Conservation (phyloP, 495 filamentous ascomycete genomes). For the Trichocladium uniseriatum region DNA sequence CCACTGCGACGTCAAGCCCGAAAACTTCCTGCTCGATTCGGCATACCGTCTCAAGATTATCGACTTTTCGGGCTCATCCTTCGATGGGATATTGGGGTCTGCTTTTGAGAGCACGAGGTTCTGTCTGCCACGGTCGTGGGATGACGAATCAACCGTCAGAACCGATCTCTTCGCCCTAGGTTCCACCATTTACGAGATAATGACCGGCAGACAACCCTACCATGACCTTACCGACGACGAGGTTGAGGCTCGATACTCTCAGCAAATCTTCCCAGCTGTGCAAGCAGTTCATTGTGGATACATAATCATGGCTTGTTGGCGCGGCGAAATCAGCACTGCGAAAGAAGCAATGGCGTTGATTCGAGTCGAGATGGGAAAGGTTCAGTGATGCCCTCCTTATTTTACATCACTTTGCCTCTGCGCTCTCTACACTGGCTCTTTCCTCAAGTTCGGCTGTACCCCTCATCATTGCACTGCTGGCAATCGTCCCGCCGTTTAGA, state of each 20-base stretch:
- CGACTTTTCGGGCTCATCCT: conserved; percentile 1
- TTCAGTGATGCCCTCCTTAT: not conserved
- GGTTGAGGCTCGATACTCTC: not conserved
- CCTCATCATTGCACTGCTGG: not conserved
- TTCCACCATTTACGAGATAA: conserved; percentile 1
- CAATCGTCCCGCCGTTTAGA: not conserved
- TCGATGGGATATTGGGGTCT: not conserved
- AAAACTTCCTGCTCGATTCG: not conserved
- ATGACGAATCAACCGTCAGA: not conserved
- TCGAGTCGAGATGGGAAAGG: not conserved
- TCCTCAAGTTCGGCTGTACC: not conserved
- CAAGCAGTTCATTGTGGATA: not conserved
- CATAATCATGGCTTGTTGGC: not conserved
- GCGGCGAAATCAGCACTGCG: not conserved
- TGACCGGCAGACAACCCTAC: not conserved
- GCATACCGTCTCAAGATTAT: not conserved
- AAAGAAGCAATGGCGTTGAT: not conserved
- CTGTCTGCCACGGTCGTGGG: not conserved
- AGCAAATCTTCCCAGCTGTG: not conserved
- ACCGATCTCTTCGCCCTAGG: not conserved
- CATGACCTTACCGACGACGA: not conserved
- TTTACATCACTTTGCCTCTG: not conserved
- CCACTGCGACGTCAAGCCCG: not conserved
- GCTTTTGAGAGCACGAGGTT: not conserved
- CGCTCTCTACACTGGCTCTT: no score